Conservation (phyloP, 495 filamentous ascomycete species). For the Beverwykella pulmonaria region DNA sequence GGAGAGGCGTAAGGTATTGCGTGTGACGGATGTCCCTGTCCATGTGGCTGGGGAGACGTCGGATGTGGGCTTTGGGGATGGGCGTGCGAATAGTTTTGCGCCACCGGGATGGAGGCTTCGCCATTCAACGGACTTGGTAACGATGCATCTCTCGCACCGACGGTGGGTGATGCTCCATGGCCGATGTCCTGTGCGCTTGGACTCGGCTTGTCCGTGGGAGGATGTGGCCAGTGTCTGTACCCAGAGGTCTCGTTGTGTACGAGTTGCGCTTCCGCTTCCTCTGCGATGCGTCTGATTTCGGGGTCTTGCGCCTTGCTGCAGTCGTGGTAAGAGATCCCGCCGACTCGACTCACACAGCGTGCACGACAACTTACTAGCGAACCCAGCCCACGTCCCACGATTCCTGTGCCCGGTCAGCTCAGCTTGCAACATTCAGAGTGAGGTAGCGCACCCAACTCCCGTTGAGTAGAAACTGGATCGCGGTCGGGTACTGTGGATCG, state of each 20-base stretch:
- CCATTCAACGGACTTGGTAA: background rate
- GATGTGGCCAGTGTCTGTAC: conserved; percentile 11
- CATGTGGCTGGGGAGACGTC: background rate
- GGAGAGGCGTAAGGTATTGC: background rate
- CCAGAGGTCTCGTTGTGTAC: background rate
- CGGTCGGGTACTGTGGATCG: conserved; percentile 17
- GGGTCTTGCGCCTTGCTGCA: conserved; percentile 17
- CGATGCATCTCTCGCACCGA: background rate
- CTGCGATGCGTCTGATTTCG: conserved; percentile 20
- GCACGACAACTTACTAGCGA: background rate
- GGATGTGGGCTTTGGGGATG: background rate
- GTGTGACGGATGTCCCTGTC: background rate
- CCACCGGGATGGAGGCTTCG: background rate
- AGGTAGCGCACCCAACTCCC: conserved; percentile 15
- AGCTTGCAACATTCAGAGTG: background rate
- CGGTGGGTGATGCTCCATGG: background rate
- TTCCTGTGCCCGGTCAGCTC: background rate
- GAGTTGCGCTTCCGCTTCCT: conserved; percentile 18
- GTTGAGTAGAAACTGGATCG: conserved; percentile 30
- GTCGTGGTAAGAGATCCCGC: background rate
- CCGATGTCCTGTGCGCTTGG: background rate
- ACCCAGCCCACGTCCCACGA: conserved; percentile 27
- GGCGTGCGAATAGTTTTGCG: background rate
- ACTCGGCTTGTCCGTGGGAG: background rate
- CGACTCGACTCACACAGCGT: background rate